Conservation (phyloP, 2,329 filamentous ascomycete species). For the Fusarium sambucinum region DNA sequence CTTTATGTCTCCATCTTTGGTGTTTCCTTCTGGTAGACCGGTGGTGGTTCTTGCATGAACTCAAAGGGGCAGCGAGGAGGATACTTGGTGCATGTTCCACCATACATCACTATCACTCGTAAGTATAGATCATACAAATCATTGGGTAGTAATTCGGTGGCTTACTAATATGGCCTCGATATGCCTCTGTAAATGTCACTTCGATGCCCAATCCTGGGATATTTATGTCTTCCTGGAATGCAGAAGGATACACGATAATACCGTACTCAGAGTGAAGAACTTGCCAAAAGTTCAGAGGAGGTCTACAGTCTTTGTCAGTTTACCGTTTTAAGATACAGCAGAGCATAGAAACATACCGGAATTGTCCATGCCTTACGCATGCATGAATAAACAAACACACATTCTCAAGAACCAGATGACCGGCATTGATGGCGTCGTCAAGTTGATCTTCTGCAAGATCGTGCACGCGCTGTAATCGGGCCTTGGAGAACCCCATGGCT, state of each 20-base stretch:
- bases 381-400: slow-evolving; percentile 57
- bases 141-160: not conserved
- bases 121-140: slow-evolving; percentile 3
- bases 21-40: slow-evolving; percentile 50
- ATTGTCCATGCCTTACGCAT: slow-evolving; percentile 55
- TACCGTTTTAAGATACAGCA: not conserved
- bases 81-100: slow-evolving; percentile 45
- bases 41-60: slow-evolving; percentile 54
- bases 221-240: slow-evolving; percentile 54
- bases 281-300: slow-evolving; percentile 56
- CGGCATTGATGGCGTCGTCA: slow-evolving; percentile 50
- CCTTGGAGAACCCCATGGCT: slow-evolving; percentile 54
- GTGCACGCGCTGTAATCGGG: slow-evolving; percentile 51
- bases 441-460: slow-evolving; percentile 52
- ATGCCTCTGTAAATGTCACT: slow-evolving; percentile 55
- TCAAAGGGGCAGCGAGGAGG: slow-evolving; percentile 56
- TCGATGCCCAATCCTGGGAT: slow-evolving; percentile 51
- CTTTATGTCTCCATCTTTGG: slow-evolving; percentile 14
- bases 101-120: slow-evolving; percentile 52
- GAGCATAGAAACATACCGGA: slow-evolving; percentile 46
- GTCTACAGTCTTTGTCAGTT: slow-evolving; percentile 38
- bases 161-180: slow-evolving; percentile 54
- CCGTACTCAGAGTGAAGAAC: slow-evolving; percentile 55
- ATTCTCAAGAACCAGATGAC: slow-evolving; percentile 54
- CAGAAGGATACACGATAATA: slow-evolving; percentile 57